These are phyloP conservation scores for Fusarium cicatricum DNA, from an alignment of 2,329 filamentous ascomycete genomes.

Conservation along the genomic window DNA sequence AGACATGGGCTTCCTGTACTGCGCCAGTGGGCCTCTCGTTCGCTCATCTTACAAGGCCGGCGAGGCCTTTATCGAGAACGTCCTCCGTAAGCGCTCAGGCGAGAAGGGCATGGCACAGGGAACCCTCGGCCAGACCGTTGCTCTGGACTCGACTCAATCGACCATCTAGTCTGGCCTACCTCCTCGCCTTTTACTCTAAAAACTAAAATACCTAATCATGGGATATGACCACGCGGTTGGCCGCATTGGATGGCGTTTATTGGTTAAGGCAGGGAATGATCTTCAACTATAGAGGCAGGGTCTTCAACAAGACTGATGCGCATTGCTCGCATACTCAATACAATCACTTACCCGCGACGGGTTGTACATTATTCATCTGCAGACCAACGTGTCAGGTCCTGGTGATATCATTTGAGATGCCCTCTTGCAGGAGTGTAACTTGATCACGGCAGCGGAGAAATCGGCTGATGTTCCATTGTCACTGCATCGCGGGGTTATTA, in stretches of 20 bases:
- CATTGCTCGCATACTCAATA: conserved; percentile 22
- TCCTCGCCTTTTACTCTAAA: conserved; percentile 12
- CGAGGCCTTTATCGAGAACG: conserved; percentile 98
- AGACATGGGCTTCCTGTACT: conserved; percentile 97
- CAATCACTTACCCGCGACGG: conserved; percentile 18
- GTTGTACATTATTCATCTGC: conserved; percentile 12
- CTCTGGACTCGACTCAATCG: conserved; percentile 45
- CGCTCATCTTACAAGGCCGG: conserved; percentile 97
- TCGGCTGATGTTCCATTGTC: not conserved
- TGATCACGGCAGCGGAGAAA: conserved; percentile 11
- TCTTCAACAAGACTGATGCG: conserved; percentile 42
- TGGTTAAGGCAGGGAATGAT: conserved; percentile 27
- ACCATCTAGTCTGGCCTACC: conserved; percentile 26
- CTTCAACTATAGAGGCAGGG: conserved; percentile 43
- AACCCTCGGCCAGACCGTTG: conserved; percentile 51
- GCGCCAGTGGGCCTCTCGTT: conserved; percentile 90
- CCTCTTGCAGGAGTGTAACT: conserved; percentile 4
- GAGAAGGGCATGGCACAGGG: conserved; percentile 49
- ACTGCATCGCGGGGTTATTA: conserved; percentile 12
- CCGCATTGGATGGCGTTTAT: conserved; percentile 40
- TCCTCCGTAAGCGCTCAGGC: conserved; percentile 80
- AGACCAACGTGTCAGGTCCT: not conserved
- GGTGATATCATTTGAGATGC: conserved; percentile 3
- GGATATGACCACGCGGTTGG: conserved; percentile 32
- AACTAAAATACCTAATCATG: conserved; percentile 37